Evolutionary conservation across 192 early-diverging fungal genomes (phyloP), one percentile per base, ranked within the genome.

Genomic region (Pilobolus umbonatus): DNA sequence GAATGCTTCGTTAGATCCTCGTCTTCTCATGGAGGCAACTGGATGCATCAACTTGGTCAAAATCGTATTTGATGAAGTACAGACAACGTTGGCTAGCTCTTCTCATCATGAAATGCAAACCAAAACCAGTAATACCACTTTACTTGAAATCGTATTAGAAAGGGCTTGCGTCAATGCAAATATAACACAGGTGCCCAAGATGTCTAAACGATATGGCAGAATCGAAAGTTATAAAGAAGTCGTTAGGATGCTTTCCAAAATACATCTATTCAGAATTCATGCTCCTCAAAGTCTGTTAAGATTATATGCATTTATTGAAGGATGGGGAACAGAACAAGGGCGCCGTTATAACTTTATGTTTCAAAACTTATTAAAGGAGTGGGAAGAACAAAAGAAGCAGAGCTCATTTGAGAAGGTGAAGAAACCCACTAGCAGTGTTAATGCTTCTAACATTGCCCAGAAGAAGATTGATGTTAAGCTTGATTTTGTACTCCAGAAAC

Each of bases 221-320:
- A 4, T 19, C 10, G 57, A 57, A 35, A 42, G 9, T 21, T 53
- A 51, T 2, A 63, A 61, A 8, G 67, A 81, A 39, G 64, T 80
- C 0, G 49, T 84, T 29, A 77, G 78, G 25, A 31, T 80, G 15
- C 66, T 81, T 50, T 68, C 75, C n/a, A 73, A 60, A 0, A 61
- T 84, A 35, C 64, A 75, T 55, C 62, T 62, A 15, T 58, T 84
- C 24, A 54, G 67, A 26, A 48, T 85, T 30, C 63, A 71, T 30
- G 54, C 81, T 0, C 84, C 82, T 5, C 73, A 82, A 40, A 88
- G 86, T 53, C 63, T 92, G 11, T 56, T 92, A n/a, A 83, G 83
- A 38, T 44, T 92, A 10, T 85, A 89, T 47, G 67, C 76, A 3
- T 90, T 92, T 64, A 71, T 89, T n/a, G 85, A 86, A 51, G 80